A percentile compares a stretch with the other conserved stretches of the same genome.
Conservation (phyloP, 768 basidiomycete genomes). For the Myochromella boudieri region DNA sequence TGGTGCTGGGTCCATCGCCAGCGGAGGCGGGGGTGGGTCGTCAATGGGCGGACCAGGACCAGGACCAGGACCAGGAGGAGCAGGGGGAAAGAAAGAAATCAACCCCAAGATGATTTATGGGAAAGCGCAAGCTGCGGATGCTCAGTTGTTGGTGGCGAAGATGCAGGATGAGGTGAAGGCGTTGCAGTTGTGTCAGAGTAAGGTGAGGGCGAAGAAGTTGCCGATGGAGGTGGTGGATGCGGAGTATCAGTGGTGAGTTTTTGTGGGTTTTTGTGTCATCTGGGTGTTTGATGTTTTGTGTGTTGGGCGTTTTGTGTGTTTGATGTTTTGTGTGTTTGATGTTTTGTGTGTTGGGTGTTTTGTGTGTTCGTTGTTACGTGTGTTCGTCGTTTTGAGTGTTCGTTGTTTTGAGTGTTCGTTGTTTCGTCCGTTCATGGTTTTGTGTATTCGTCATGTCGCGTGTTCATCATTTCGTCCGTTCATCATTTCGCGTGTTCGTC, state of each 20-base stretch:
- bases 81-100: constrained; percentile 83
- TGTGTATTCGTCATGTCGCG: too few species aligned
- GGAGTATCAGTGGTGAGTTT: constrained; percentile 92
- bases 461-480: too few species aligned
- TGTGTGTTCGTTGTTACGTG: too few species aligned
- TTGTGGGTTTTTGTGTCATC: neutral
- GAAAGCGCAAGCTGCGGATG: constrained; percentile 81
- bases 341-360: too few species aligned
- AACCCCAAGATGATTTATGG: constrained; percentile 96
- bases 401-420: too few species aligned
- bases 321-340: too few species aligned
- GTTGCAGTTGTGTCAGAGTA: constrained; percentile 85
- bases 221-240: constrained; percentile 99
- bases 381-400: too few species aligned
- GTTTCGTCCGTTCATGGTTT: too few species aligned
- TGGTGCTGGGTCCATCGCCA: constrained; percentile 6
- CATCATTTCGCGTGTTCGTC: too few species aligned
- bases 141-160: constrained; percentile 81
- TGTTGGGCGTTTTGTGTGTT: too few species aligned
- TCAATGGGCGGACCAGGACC: constrained; percentile 6
- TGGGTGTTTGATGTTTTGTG: too few species aligned
- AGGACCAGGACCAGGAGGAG: too few species aligned
- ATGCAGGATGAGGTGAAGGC: constrained; percentile 91
- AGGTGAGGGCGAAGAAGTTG: constrained; percentile 90
- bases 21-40: constrained; percentile 20